Evolutionary conservation across 495 filamentous ascomycete genomes (phyloP), one percentile per base, ranked within the genome.

Genomic region (Trichoderma orchidacearum): DNA sequence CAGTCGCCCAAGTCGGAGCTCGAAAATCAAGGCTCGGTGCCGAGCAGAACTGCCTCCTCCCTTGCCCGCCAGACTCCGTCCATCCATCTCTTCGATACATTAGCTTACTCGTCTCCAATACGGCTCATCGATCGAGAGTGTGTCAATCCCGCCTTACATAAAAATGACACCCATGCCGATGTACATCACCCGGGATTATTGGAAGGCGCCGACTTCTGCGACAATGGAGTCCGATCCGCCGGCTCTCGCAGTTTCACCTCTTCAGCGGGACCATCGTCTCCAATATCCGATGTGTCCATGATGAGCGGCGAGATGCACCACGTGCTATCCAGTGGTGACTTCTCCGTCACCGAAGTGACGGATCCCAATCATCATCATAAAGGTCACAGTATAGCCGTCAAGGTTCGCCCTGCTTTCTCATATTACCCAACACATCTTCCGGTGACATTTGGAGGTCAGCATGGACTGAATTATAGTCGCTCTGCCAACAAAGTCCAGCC

Each of bases 361-460:
- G 58, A 68, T 17, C 66, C 68, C 3, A 58, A 56, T 30, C 64
- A 70, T 57, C 35, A 56, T 3, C 65, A 72, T 25, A 55, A 58
- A 32, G 60, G 60, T 6, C 69, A 68, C 36, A 66, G 32, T 53
- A 60, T 62, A 5, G 60, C 59, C 29, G 51, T 63, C 53, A 72
- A 73, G 35, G 63, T 72, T 52, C 67, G 66, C 11, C 64, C 66
- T 29, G 63, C 66, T 18, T 7, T 56, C 15, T 4, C 59, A 36
- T 21, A 30, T 30, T 7, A 30, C 18, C 11, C n/a, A 25, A 4
- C 23, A 45, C n/a, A 41, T 48, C 21, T 25, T 12, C 41, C 41
- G 15, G 21, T 25, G 21, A 12, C 6, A 11, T 13, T 27, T 3
- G 41, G n/a, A 7, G 56, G 56, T 5, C 56, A 52, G 30, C 41